Conservation (phyloP, 75 land plant genomes). For the Sequoia sempervirens region DNA sequence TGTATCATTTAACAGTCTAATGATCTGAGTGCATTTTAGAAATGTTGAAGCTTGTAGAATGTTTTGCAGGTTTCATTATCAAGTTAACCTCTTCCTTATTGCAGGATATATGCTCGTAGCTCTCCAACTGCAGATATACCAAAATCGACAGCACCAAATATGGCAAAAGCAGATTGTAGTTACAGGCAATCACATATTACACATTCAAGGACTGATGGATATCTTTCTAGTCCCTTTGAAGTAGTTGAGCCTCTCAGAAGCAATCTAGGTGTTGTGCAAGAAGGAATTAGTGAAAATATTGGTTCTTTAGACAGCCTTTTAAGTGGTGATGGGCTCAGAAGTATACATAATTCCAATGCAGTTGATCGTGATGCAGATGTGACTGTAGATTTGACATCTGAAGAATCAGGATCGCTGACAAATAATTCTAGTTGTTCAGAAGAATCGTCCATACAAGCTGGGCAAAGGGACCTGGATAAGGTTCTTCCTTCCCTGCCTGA, state of each 20-base stretch:
- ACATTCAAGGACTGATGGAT: neutral
- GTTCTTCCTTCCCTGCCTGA: neutral
- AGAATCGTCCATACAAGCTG: neutral
- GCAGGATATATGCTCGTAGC: slow-evolving; percentile 1
- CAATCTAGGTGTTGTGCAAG: neutral
- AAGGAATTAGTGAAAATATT: neutral
- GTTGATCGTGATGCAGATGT: neutral
- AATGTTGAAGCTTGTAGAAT: neutral
- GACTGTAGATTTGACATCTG: neutral
- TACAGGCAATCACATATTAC: neutral
- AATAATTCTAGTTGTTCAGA: slow-evolving; percentile 8
- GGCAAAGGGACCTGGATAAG: neutral
- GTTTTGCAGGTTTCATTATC: neutral
- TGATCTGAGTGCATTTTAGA: neutral
- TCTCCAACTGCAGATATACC: neutral
- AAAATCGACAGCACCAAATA: neutral
- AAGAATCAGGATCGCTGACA: slow-evolving; percentile 1
- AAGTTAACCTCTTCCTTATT: neutral
- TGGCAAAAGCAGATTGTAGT: neutral
- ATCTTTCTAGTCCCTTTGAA: slow-evolving; percentile 12
- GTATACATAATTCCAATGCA: neutral
- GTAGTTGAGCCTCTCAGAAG: slow-evolving; percentile 4
- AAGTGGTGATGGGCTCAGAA: neutral
- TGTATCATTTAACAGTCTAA: neutral
- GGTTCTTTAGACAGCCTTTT: neutral